phyloP scores from a whole-genome alignment of 345 rosid genomes.

The Erodium maritimum region DNA sequence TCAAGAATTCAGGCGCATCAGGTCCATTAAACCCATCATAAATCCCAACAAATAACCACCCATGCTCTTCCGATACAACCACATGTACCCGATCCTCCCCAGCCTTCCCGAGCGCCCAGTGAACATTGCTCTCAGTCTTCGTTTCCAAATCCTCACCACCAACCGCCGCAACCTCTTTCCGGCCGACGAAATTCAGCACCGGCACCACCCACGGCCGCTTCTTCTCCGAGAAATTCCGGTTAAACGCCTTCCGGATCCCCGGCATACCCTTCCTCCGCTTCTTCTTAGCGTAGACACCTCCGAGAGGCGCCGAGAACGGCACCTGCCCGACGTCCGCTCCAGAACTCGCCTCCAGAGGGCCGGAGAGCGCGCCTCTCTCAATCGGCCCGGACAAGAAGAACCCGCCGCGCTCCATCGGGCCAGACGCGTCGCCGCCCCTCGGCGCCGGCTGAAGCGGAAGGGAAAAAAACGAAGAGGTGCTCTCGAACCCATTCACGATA shows the following conservation, averaged over 20 bases:
- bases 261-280: slow-evolving; percentile 50
- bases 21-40: slow-evolving; percentile 98
- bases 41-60: slow-evolving; percentile 93
- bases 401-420: slow-evolving; percentile 37
- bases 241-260: slow-evolving; percentile 44
- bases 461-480: slow-evolving; percentile 78
- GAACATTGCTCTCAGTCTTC: slow-evolving; percentile 30
- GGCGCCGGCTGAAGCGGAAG: slow-evolving; percentile 80
- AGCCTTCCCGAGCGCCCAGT: slow-evolving; percentile 97
- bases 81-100: slow-evolving; percentile 97
- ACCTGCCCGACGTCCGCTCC: slow-evolving; percentile 39
- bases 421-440: slow-evolving; percentile 43
- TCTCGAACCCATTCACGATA: slow-evolving; percentile 58
- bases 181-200: slow-evolving; percentile 58
- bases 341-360: slow-evolving; percentile 54
- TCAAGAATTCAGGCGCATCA: slow-evolving; percentile 92
- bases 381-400: slow-evolving; percentile 88
- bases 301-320: slow-evolving; percentile 86
- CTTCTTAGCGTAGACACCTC: slow-evolving; percentile 48
- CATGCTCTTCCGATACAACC: slow-evolving; percentile 93
- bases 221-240: slow-evolving; percentile 58
- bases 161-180: slow-evolving; percentile 27
- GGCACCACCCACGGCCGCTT: slow-evolving; percentile 97
- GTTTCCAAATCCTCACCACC: slow-evolving; percentile 20
- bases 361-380: slow-evolving; percentile 73